Evolutionary conservation across 2,329 filamentous ascomycete species (phyloP).

Genomic region (Nothomitra cinnamomea): DNA sequence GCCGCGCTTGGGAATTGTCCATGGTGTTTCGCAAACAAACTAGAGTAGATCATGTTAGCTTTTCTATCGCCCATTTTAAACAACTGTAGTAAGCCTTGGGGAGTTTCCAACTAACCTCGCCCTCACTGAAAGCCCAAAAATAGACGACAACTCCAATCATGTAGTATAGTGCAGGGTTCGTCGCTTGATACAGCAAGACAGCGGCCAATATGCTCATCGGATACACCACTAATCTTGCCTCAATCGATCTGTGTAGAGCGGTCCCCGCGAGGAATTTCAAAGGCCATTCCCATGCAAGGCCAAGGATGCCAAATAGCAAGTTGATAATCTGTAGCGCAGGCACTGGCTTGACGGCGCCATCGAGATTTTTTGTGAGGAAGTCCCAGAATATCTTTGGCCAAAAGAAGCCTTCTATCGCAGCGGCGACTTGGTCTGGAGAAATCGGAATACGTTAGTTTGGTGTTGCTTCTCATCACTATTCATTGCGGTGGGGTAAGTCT

Average conservation of each 20-base stretch:
- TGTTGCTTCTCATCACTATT: not conserved
- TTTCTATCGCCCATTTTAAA: not conserved
- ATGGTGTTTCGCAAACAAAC: constrained; percentile 52
- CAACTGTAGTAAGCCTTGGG: too few relatives aligned
- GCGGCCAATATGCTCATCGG: constrained; percentile 62
- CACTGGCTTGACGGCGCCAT: constrained; percentile 70
- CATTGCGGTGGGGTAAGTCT: constrained; percentile 29
- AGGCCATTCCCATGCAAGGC: constrained; percentile 85
- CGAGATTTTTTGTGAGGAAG: constrained; percentile 79
- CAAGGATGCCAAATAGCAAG: constrained; percentile 59
- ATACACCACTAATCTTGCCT: constrained; percentile 65
- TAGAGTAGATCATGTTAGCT: constrained; percentile 18
- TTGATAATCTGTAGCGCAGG: constrained; percentile 85
- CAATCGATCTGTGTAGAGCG: constrained; percentile 69
- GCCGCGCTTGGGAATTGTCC: constrained; percentile 46
- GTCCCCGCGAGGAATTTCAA: constrained; percentile 60
- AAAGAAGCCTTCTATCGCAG: constrained; percentile 76
- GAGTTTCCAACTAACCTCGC: constrained; percentile 53
- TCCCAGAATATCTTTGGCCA: constrained; percentile 99
- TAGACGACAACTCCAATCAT: constrained; percentile 71
- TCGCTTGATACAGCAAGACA: constrained; percentile 75
- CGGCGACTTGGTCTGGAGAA: constrained; percentile 64
- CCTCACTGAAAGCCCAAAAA: constrained; percentile 94
- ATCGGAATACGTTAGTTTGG: not conserved
- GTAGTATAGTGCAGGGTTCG: constrained; percentile 86